Percentiles rank a stretch among this genome's conserved stretches.
These are phyloP conservation scores for Scleroderma bovista DNA, from an alignment of 768 basidiomycete genomes.

Conservation along the genomic window DNA sequence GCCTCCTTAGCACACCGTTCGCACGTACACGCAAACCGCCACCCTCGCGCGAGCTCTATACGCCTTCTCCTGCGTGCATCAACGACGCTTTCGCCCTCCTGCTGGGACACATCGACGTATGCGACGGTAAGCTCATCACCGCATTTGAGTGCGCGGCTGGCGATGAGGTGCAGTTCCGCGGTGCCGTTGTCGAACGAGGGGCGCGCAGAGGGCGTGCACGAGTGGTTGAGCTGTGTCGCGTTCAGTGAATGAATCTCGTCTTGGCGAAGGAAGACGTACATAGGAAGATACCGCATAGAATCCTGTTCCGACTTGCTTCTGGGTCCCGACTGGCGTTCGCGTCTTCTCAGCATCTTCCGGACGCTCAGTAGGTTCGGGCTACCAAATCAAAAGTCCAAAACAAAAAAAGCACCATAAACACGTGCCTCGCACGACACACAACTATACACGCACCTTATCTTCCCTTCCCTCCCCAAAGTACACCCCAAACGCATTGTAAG, in stretches of 20 bases:
- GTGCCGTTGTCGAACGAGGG: conserved; percentile 64
- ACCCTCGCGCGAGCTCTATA: conserved; percentile 71
- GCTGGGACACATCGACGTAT: conserved; percentile 64
- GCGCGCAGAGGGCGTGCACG: conserved; percentile 62
- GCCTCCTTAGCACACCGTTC: conserved; percentile 57
- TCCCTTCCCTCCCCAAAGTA: conserved; percentile 59
- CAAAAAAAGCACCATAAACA: background rate
- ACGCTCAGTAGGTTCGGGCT: conserved; percentile 50
- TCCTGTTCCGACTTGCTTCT: conserved; percentile 69
- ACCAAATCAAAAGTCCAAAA: conserved; percentile 2
- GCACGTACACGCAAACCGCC: conserved; percentile 77
- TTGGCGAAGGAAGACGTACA: conserved; percentile 28
- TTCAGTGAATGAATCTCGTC: background rate
- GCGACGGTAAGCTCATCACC: conserved; percentile 76
- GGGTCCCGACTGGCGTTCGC: conserved; percentile 71
- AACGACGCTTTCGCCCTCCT: conserved; percentile 42
- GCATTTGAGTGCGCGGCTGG: conserved; percentile 58
- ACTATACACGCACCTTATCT: conserved; percentile 51
- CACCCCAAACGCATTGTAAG: conserved; percentile 75
- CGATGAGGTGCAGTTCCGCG: conserved; percentile 65
- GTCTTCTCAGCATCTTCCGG: conserved; percentile 72
- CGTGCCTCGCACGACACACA: background rate
- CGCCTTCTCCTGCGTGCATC: conserved; percentile 63
- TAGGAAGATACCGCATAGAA: conserved; percentile 77
- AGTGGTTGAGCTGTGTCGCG: conserved; percentile 51